phyloP scores from a whole-genome alignment of 306 rosid genomes.

The Glycine soja region DNA sequence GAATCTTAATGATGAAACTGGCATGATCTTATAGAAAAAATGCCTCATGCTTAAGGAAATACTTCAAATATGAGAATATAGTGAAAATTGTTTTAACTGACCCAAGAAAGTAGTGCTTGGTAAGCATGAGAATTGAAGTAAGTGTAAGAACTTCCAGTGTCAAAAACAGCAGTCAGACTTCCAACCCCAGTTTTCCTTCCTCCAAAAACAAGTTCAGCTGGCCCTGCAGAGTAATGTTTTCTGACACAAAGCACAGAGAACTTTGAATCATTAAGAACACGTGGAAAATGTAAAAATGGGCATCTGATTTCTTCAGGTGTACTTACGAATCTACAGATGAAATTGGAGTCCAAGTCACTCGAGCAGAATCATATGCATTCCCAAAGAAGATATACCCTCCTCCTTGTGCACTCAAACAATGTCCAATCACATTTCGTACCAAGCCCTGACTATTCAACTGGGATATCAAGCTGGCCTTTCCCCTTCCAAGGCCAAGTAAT shows the following conservation, averaged over 20 bases:
- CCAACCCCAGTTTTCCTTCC: slow-evolving; percentile 65
- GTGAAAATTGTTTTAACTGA: slow-evolving; percentile 53
- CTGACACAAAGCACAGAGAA: slow-evolving; percentile 52
- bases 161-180: slow-evolving; percentile 61
- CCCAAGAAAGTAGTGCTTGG: slow-evolving; percentile 67
- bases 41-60: slow-evolving; percentile 9
- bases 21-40: slow-evolving; percentile 21
- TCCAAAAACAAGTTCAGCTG: slow-evolving; percentile 71
- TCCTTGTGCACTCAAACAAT: slow-evolving; percentile 80
- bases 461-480: slow-evolving; percentile 78
- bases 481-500: slow-evolving; percentile 90
- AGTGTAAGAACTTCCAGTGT: slow-evolving; percentile 89
- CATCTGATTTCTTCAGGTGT: slow-evolving; percentile 39
- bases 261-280: slow-evolving; percentile 2
- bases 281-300: slow-evolving; percentile 28
- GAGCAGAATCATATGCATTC: slow-evolving; percentile 67
- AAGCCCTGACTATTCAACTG: slow-evolving; percentile 77
- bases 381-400: slow-evolving; percentile 94
- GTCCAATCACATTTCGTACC: slow-evolving; percentile 76
- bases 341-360: slow-evolving; percentile 72
- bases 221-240: slow-evolving; percentile 84
- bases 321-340: slow-evolving; percentile 65
- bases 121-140: slow-evolving; percentile 76
- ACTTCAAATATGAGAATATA: not conserved
- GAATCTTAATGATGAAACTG: slow-evolving; percentile 11